Evolutionary conservation across 2,329 filamentous ascomycete genomes (phyloP), one percentile per base, ranked within the genome.

Genomic region (Esteya vermicola): DNA sequence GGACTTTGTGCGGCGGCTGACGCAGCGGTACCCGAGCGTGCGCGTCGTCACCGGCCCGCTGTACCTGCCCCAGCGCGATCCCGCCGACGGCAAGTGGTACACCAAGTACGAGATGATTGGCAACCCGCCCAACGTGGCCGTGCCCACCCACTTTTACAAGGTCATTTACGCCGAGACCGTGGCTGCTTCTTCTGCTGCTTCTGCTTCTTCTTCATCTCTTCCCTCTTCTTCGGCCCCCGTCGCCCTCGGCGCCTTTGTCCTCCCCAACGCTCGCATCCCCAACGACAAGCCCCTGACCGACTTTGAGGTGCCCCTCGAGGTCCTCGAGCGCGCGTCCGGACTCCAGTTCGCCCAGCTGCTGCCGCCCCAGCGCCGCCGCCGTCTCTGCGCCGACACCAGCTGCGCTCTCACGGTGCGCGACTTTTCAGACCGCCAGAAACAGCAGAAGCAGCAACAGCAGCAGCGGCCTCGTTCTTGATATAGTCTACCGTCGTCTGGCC

Each of bases 111-210:
- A 98, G 65, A 81, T 98, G 44, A 94, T 98, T 51, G 91, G 91
- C 30, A 81, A 70, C 56, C 91, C 91, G 48, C 89, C 91, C 8
- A 93, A 86, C 53, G 82, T 98, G 41, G 88, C 91, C 21, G 91
- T 98, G 39, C 91, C 91, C 4, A 98, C 91, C 19, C 91, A 98
- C 60, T 98, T 98, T 64, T 98, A 94, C 73, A 98, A 98, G 67
- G 85, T 98, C 54, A 91, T 98, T 51, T 93, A 91, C 54, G 91
- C 85, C 21, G 91, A 98, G 63, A 85, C 95, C 54, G 84, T 16
- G 28, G 14, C 28, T 7, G 6, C 28, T 16, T 9, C 82, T 4
- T 63, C 60, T 2, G 59, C 56, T 9, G 68, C 27, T 9, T 23
- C 94, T 53, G 83, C 81, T 2, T n/a, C 28, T 7, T 3, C 28